Base-by-base conservation (phyloP, 2,329 filamentous ascomycete genomes). In the Aureobasidium sp. region DNA sequence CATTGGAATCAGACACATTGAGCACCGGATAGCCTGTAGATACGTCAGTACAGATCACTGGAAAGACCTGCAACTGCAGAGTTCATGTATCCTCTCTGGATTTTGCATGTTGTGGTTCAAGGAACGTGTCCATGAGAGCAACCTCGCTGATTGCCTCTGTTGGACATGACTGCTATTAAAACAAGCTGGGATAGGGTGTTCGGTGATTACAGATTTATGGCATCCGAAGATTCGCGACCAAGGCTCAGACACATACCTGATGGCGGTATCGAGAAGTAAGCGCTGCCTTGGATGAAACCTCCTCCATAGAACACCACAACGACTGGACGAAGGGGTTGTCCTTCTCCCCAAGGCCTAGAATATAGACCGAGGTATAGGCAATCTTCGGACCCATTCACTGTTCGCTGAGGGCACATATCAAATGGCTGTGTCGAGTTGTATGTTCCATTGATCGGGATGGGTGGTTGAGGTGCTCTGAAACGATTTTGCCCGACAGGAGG, bases 331-430 rank as follows among this genome's bases (percentile, higher is more conserved):
- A 75, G 70, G 1, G 74, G 64, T n/a, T 70, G 61, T 1, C 62
- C 62, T 1, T 52, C 19, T 0, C 62, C 67, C 79, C 79, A 83
- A 3, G 79, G 80, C 0, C 79, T 73, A 4, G 77, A 74, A 65
- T 80, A 83, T 0, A 84, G 67, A 10, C 78, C 78, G 2, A 84
- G 71, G 56, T 81, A 82, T 12, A 83, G 68, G 58, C 80, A 84
- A 60, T 84, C 80, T 68, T 84, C 80, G 38, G 78, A 79, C 10
- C 76, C 68, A 32, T 69, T 70, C 52, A 75, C 76, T 0, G 76
- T 79, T 58, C 78, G 70, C 64, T 81, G 79, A 3, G 77, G 74
- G 59, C 80, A 83, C 72, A 79, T 77, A 59, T 80, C 75, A 56
- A 80, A 82, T 16, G 68, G 57, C 45, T 78, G 74, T 56, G 75